Evolutionary conservation across 2,329 filamentous ascomycete species (phyloP).

Genomic region (Fusarium stilboides): DNA sequence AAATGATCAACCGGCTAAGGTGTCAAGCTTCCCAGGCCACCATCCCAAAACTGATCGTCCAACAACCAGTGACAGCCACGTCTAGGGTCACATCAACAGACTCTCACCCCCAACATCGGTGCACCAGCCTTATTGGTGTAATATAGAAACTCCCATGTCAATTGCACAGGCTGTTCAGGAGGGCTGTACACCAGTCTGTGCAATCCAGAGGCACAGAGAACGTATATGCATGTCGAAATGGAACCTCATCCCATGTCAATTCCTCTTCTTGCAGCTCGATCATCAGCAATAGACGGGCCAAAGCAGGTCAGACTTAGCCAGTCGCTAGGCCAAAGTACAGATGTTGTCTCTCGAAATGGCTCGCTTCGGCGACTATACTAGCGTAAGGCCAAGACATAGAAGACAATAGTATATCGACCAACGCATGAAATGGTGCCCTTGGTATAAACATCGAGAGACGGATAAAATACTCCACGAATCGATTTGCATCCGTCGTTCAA

Average conservation of each 20-base stretch:
- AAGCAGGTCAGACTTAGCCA: neutral
- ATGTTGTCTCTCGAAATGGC: neutral
- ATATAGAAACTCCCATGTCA: conserved; percentile 42
- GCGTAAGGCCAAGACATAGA: neutral
- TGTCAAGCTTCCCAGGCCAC: conserved; percentile 31
- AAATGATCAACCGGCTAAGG: conserved; percentile 43
- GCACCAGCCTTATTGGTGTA: conserved; percentile 44
- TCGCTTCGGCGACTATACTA: neutral
- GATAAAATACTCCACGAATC: conserved; percentile 47
- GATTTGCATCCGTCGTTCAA: conserved; percentile 10
- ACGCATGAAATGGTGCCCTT: conserved; percentile 10
- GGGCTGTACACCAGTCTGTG: conserved; percentile 14
- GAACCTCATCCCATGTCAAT: conserved; percentile 16
- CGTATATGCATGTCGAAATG: conserved; percentile 30
- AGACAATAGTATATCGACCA: conserved; percentile 8
- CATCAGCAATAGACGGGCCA: neutral
- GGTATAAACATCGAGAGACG: conserved; percentile 15
- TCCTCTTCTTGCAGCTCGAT: conserved; percentile 1
- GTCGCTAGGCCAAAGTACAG: neutral
- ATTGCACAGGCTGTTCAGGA: conserved; percentile 20
- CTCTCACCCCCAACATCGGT: conserved; percentile 39
- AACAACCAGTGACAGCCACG: conserved; percentile 26
- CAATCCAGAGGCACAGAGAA: conserved; percentile 27
- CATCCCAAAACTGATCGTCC: conserved; percentile 35
- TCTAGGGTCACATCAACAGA: conserved; percentile 44